Percentiles rank a stretch among this genome's conserved stretches.
Conservation (phyloP, 208 protist genomes). For the Trypanosoma avium region DNA sequence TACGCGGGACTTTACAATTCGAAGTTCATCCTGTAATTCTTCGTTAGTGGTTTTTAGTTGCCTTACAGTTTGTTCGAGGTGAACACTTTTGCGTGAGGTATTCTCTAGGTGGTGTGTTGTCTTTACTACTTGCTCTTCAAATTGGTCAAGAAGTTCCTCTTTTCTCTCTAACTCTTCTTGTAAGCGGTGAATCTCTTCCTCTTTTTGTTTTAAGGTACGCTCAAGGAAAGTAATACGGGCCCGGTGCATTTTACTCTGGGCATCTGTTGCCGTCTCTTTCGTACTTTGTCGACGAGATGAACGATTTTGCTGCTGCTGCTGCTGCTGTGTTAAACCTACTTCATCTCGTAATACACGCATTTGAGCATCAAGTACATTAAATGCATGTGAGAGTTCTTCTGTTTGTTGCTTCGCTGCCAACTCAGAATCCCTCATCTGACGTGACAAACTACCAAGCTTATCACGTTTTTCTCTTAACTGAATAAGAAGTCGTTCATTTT, state of each 20-base stretch:
- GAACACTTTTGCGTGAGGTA: slow-evolving; percentile 6
- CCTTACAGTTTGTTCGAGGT: slow-evolving; percentile 10
- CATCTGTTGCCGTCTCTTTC: background rate
- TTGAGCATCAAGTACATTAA: slow-evolving; percentile 39
- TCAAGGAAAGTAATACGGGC: slow-evolving; percentile 38
- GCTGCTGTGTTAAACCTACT: background rate
- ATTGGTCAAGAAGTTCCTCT: slow-evolving; percentile 15
- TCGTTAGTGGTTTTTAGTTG: slow-evolving; percentile 7
- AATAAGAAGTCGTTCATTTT: slow-evolving; percentile 30
- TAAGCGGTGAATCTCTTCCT: slow-evolving; percentile 28
- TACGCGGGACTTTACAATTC: background rate
- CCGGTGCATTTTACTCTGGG: slow-evolving; percentile 7
- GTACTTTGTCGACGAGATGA: background rate
- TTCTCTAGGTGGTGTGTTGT: slow-evolving; percentile 6
- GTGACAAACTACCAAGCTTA: slow-evolving; percentile 9
- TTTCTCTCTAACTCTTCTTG: slow-evolving; percentile 14
- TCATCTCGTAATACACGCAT: slow-evolving; percentile 32
- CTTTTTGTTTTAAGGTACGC: slow-evolving; percentile 23
- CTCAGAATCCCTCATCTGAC: slow-evolving; percentile 29
- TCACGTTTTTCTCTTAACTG: slow-evolving; percentile 36
- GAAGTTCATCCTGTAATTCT: slow-evolving; percentile 8
- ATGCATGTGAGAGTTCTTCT: slow-evolving; percentile 36
- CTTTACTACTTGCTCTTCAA: slow-evolving; percentile 6
- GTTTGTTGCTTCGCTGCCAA: slow-evolving; percentile 30
- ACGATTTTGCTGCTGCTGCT: background rate